Evolutionary conservation across 2,329 filamentous ascomycete species (phyloP).

Genomic region (Davidsoniella australis): DNA sequence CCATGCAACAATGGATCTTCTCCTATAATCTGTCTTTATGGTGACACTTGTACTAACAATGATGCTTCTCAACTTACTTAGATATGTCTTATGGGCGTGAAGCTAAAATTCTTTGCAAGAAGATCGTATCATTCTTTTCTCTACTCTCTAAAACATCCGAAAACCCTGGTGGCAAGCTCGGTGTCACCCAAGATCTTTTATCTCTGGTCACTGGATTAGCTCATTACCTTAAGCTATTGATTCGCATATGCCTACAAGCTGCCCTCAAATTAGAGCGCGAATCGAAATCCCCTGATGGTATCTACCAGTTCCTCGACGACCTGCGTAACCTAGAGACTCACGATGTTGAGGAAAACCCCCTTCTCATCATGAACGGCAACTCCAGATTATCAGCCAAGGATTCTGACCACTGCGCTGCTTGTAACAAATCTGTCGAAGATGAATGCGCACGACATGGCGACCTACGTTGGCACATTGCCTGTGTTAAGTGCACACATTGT

Average conservation of each 20-base stretch:
- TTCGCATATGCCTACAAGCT: slow-evolving; percentile 89
- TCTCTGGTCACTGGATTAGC: slow-evolving; percentile 90
- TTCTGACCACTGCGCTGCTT: slow-evolving; percentile 70
- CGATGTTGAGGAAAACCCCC: slow-evolving; percentile 54
- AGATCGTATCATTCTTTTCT: slow-evolving; percentile 95
- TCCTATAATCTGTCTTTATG: not conserved
- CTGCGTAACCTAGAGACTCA: slow-evolving; percentile 47
- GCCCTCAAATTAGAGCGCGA: slow-evolving; percentile 83
- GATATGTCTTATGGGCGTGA: slow-evolving; percentile 84
- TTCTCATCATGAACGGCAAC: slow-evolving; percentile 49
- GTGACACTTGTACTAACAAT: slow-evolving; percentile 6
- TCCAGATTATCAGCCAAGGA: slow-evolving; percentile 53
- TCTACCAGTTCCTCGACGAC: slow-evolving; percentile 70
- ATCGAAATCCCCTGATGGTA: slow-evolving; percentile 51
- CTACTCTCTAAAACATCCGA: slow-evolving; percentile 90
- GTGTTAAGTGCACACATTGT: slow-evolving; percentile 58
- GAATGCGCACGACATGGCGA: slow-evolving; percentile 67
- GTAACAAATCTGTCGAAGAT: slow-evolving; percentile 80
- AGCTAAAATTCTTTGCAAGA: slow-evolving; percentile 98
- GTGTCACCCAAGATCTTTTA: slow-evolving; percentile 95
- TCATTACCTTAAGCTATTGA: slow-evolving; percentile 93
- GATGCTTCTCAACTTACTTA: slow-evolving; percentile 19
- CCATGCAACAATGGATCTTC: no score
- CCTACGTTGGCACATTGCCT: slow-evolving; percentile 67
- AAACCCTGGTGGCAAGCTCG: slow-evolving; percentile 72